Base-by-base conservation (phyloP, 306 rosid genomes). In the Hippophae rhamnoides region DNA sequence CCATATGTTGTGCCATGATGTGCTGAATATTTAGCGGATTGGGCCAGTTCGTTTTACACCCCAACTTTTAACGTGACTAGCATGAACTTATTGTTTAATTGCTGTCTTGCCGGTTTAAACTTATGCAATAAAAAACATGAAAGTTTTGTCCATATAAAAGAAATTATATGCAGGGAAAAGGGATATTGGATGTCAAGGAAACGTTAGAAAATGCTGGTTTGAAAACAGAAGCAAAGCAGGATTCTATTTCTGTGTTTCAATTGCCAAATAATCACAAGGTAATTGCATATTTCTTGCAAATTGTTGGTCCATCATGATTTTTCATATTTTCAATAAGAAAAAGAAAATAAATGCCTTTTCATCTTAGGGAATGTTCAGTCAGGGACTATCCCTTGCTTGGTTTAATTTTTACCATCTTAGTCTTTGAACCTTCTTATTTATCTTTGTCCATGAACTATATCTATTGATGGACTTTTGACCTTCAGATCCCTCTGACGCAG, bases 191-290 rank as follows among this genome's bases (percentile, higher is more conserved):
- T 60, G 47, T 48, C 61, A 70, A 70, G 67, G 83, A 81, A 73
- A 48, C 68, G 60, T 61, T 38, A 54, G 84, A 75, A 53, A 70
- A 66, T 60, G 61, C 63, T 43, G 68, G 68, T 58, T 70, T 73
- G 25, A 76, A 68, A 67, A 64, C 81, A 44, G 84, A 78, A 72
- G 63, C 9, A 44, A 74, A 64, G 52, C 76, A 81, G 61, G 84
- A 74, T 76, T 57, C 38, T 54, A 52, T 45, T 18, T 63, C 64
- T 54, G 82, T 69, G 64, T 38, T 68, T 41, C 74, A 58, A 43
- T 74, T 68, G 5, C 64, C 68, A 25, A 74, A 65, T 45, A 66
- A 71, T 54, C 79, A 61, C 57, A 86, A 78, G 92, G 92, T 86
- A 74, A 27, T 13, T 72, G 14, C 57, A 48, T 14, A 53, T 46